These are phyloP conservation scores for Colletotrichum sp. DNA, from an alignment of 2,329 filamentous ascomycete species.

Conservation along the genomic window DNA sequence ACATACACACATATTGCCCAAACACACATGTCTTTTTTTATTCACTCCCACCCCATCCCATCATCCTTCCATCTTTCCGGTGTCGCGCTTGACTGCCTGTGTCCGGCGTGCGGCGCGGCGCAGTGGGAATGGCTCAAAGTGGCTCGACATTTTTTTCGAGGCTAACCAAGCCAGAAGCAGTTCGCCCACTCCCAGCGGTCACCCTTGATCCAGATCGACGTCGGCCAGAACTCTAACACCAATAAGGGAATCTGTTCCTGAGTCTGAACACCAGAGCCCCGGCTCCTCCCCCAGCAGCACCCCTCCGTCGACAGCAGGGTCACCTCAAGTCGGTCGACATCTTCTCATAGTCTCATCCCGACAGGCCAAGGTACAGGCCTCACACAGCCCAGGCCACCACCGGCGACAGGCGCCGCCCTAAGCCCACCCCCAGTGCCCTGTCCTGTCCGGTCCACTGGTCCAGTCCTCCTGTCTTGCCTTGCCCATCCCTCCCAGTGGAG, in stretches of 20 bases:
- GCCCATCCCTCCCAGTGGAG: not conserved
- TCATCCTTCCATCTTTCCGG: not conserved
- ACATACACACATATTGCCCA: not conserved
- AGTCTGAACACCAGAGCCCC: not conserved
- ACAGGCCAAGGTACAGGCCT: not conserved
- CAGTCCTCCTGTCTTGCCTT: not conserved
- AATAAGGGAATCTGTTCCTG: slow-evolving; percentile 18
- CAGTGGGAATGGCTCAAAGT: slow-evolving; percentile 18
- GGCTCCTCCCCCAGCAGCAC: not conserved
- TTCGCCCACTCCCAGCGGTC: slow-evolving; percentile 10
- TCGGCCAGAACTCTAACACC: slow-evolving; percentile 22
- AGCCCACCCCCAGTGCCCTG: not conserved
- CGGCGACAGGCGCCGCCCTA: not conserved
- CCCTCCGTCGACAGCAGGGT: not conserved
- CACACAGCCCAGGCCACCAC: not conserved
- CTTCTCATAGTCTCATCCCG: not conserved
- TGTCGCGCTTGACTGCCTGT: not conserved
- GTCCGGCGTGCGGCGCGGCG: slow-evolving; percentile 6
- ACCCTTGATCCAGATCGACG: slow-evolving; percentile 19
- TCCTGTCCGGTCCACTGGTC: not conserved
- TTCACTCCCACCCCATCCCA: not conserved
- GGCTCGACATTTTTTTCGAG: slow-evolving; percentile 11
- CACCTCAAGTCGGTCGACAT: not conserved
- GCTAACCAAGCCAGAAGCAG: slow-evolving; percentile 19
- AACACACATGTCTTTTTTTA: not conserved